Evolutionary conservation across 1,284 basidiomycete genomes (phyloP), one percentile per base, ranked within the genome.

Genomic region (Moesziomyces aphidis): DNA sequence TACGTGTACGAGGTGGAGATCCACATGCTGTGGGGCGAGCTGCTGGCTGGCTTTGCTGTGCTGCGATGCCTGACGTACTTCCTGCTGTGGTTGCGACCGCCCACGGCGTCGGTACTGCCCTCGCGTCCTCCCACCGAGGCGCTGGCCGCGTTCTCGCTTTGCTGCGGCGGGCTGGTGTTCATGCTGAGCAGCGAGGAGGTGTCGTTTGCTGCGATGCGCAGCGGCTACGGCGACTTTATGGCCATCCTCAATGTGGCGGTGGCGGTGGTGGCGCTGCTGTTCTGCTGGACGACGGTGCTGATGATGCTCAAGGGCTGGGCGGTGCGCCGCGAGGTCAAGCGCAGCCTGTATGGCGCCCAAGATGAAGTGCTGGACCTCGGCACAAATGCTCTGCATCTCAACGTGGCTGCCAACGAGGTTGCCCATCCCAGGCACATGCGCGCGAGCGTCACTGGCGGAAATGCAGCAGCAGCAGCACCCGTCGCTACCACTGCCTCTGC

Each of bases 51-150:
- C 2, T 95, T 93, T 83, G 88, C 91, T 3, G 86, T 92, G 17
- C 86, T 94, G 61, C 89, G 94, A 46, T 93, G 90, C 82, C 79
- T 94, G 47, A 98, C 95, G 4, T 98, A 98, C 86, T 93, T 95
- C 86, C 94, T 97, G 89, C 88, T 97, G 50, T 97, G 92, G 92
- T 88, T 97, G 52, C 88, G 89, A 34, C 87, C 88, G 13, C 87
- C 87, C 7, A 69, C 74, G 0, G 81, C 83, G 15, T 73, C 77
- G 24, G 88, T 91, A 22, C 88, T 94, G 11, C 95, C 96, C 2
- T 93, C 92, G n/a, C 90, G 95, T 7, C 95, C 95, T 1, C 95
- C 95, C 0, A 97, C 95, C 0, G 95, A 98, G 87, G 92, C 93
- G 1, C 85, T 98, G 49, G 93, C 91, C 6, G 89, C 92, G 54